A percentile compares a stretch with the other conserved stretches of the same genome.
Conservation (phyloP, 495 filamentous ascomycete genomes). For the Hyphodiscus hymeniophilus region DNA sequence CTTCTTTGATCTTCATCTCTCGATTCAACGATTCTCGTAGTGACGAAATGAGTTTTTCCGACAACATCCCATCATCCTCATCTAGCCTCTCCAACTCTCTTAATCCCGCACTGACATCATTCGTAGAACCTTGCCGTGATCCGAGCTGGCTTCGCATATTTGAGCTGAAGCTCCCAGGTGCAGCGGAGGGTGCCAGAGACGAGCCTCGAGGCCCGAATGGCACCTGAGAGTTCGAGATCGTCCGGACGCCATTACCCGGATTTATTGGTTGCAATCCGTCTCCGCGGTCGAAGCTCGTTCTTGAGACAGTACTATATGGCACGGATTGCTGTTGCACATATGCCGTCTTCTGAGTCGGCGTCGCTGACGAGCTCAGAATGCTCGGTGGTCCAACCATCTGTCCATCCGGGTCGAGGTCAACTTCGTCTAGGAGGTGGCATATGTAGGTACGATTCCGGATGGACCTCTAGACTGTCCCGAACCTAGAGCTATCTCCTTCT, state of each 20-base stretch:
- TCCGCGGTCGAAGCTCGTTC: slow-evolving; percentile 14
- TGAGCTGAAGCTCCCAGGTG: slow-evolving; percentile 79
- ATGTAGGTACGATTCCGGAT: slow-evolving; percentile 8
- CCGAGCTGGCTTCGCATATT: slow-evolving; percentile 71
- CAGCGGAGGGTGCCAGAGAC: slow-evolving; percentile 58
- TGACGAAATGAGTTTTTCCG: slow-evolving; percentile 65
- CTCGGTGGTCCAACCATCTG: slow-evolving; percentile 48
- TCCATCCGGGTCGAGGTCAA: slow-evolving; percentile 25
- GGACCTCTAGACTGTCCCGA: slow-evolving; percentile 3
- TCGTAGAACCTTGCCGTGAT: slow-evolving; percentile 59
- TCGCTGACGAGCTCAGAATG: slow-evolving; percentile 56
- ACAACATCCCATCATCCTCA: slow-evolving; percentile 52
- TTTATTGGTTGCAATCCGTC: slow-evolving; percentile 40
- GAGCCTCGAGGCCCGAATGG: slow-evolving; percentile 54
- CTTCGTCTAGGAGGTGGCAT: slow-evolving; percentile 15
- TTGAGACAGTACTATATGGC: slow-evolving; percentile 29
- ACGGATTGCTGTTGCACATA: slow-evolving; percentile 45
- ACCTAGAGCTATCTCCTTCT: not conserved
- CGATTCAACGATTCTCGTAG: slow-evolving; percentile 79
- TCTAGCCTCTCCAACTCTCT: slow-evolving; percentile 51
- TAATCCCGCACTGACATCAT: slow-evolving; percentile 45
- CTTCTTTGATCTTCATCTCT: slow-evolving; percentile 94
- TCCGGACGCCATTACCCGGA: slow-evolving; percentile 33
- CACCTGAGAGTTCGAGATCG: slow-evolving; percentile 50
- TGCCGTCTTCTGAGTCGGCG: slow-evolving; percentile 62